phyloP scores from a whole-genome alignment of 2,329 filamentous ascomycete species.

The Magnaporthales sp. region DNA sequence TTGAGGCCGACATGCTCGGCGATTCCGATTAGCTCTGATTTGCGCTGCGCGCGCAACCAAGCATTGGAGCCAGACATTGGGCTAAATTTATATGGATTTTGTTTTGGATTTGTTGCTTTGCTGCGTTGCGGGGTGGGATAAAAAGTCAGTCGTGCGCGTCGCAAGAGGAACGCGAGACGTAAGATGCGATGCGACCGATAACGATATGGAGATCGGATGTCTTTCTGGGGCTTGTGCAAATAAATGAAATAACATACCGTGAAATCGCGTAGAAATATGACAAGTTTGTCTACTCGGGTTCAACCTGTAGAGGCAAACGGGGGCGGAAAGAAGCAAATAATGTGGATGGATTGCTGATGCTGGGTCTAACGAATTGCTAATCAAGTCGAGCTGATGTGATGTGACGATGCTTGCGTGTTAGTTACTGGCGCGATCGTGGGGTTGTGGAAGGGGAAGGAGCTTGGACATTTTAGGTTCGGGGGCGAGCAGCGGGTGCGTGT shows the following conservation, averaged over 20 bases:
- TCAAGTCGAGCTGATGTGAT: neutral
- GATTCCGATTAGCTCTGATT: conserved; percentile 67
- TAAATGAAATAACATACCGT: neutral
- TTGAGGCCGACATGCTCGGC: conserved; percentile 62
- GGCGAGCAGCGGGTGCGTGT: neutral
- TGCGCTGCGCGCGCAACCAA: conserved; percentile 76
- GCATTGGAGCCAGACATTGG: conserved; percentile 34
- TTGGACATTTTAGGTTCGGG: neutral
- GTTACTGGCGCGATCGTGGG: neutral
- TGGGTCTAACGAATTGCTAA: neutral
- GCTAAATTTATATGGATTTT: neutral
- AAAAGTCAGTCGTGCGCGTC: neutral
- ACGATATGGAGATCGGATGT: no score
- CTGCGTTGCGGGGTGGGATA: neutral
- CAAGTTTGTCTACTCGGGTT: neutral
- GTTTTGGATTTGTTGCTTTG: neutral
- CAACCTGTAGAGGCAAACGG: neutral
- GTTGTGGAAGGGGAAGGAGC: neutral
- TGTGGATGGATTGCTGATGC: neutral
- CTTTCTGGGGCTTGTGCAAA: neutral
- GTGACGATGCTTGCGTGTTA: neutral
- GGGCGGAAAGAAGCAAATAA: neutral
- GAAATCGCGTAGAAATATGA: neutral
- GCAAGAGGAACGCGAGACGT: neutral
- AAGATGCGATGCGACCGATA: neutral